These are phyloP conservation scores for Marasmius fiardii DNA, from an alignment of 1,284 basidiomycete genomes.

Conservation along the genomic window DNA sequence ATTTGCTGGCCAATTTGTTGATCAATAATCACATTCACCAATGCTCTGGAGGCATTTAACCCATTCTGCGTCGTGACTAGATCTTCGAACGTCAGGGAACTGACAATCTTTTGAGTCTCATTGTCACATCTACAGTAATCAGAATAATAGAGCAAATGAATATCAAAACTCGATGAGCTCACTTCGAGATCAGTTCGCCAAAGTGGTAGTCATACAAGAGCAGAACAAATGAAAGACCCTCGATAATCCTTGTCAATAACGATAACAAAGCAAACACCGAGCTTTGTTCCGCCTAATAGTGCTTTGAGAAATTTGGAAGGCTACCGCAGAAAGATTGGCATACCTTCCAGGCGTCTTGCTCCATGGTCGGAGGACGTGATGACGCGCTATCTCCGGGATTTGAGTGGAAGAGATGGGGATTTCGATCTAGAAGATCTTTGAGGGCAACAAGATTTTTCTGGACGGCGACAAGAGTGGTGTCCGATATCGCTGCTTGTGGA, in stretches of 20 bases:
- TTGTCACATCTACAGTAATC: constrained; percentile 54
- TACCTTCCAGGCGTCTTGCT: constrained; percentile 85
- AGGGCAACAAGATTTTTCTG: constrained; percentile 80
- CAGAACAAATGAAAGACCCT: constrained; percentile 91
- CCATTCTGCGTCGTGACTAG: constrained; percentile 84
- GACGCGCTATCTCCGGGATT: constrained; percentile 62
- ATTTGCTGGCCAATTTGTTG: constrained; percentile 96
- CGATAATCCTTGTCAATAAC: constrained; percentile 81
- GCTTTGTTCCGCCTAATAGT: constrained; percentile 68
- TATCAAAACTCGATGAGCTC: constrained; percentile 25
- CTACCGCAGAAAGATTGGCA: constrained; percentile 12
- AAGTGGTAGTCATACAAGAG: constrained; percentile 90
- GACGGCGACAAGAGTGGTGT: constrained; percentile 59
- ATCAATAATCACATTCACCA: constrained; percentile 95
- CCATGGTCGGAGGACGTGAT: constrained; percentile 51
- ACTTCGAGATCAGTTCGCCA: constrained; percentile 83
- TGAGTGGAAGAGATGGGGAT: constrained; percentile 78
- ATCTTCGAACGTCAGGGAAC: constrained; percentile 76
- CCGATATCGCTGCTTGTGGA: constrained; percentile 59
- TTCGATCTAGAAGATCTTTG: constrained; percentile 73
- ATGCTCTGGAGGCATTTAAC: constrained; percentile 77
- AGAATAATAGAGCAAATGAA: constrained; percentile 10
- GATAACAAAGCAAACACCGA: constrained; percentile 73
- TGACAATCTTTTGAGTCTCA: constrained; percentile 66
- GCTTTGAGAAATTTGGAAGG: constrained; percentile 4